Evolutionary conservation across 768 basidiomycete genomes (phyloP), one percentile per base, ranked within the genome.

Genomic region (Strobilomyces dryophilus): DNA sequence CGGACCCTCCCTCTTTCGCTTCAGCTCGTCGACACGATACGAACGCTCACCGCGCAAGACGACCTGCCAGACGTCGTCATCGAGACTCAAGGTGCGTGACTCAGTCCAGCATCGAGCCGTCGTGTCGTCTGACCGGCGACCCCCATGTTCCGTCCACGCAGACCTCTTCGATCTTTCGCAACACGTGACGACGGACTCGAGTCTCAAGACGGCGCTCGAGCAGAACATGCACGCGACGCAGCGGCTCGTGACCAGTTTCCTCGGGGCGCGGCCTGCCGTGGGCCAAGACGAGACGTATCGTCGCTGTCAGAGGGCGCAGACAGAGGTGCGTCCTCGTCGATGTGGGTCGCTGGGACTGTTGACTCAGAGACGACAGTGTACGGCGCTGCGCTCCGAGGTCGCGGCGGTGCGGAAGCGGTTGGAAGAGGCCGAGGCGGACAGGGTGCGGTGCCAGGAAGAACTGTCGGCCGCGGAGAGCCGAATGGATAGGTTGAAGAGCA

Each of bases 11-110:
- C 49, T 47, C 35, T 51, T 48, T 32, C 45, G n/a, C 49, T 41
- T 21, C 55, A 91, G 87, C 71, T 90, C 37, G 74, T 89, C 32
- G 80, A 84, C 49, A 79, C 85, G 18, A 82, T 89, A 63, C 80
- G 80, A 40, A 72, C 80, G 20, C 70, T 88, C 41, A 78, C 81
- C 5, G 74, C 73, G 41, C 71, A 79, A 21, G 79, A 84, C 50
- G 74, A 79, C 50, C 58, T 81, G 36, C 73, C 78, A 37, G 60
- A 72, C 54, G 66, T 71, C 18, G 70, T 73, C 54, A 64, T 76
- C 57, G 69, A 74, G 61, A 69, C 74, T 27, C 61, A 72, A 67
- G 76, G 81, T 80, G 51, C 24, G 64, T 55, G 5, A n/a, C 3
- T 3, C 35, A 15, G 32, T 18, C 1, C 34, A 14, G 31, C 10